Evolutionary conservation across 2,329 filamentous ascomycete genomes (phyloP).

Genomic region (Nigrospora osmanthi): DNA sequence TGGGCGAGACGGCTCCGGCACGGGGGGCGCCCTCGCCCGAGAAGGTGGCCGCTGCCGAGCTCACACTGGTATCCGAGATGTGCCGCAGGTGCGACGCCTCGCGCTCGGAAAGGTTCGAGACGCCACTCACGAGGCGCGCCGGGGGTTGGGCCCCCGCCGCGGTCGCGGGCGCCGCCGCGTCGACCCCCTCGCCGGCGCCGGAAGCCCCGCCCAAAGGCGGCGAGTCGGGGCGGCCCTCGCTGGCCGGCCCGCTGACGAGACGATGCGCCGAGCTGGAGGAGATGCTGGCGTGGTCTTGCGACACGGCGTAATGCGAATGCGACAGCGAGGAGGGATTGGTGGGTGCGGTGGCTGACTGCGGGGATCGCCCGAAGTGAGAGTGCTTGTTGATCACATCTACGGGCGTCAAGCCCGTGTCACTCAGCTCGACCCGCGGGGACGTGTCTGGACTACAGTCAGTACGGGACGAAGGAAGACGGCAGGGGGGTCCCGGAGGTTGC

Average conservation of each 20-base stretch:
- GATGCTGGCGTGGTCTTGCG: conserved; percentile 23
- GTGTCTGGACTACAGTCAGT: conserved; percentile 23
- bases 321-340: conserved; percentile 21
- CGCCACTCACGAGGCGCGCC: conserved; percentile 22
- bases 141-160: conserved; percentile 1
- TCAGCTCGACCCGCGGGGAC: conserved; percentile 35
- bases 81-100: conserved; percentile 31
- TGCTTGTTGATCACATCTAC: conserved; percentile 30
- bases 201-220: conserved; percentile 10
- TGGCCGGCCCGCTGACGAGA: background rate
- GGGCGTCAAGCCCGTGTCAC: conserved; percentile 31
- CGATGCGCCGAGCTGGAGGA: conserved; percentile 11
- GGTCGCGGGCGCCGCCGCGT: background rate
- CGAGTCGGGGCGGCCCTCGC: conserved; percentile 10
- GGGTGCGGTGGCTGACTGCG: conserved; percentile 11
- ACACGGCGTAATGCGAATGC: conserved; percentile 7
- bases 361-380: conserved; percentile 18
- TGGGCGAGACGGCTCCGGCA: conserved; percentile 1
- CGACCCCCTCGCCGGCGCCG: background rate
- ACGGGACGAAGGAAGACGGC: conserved; percentile 3
- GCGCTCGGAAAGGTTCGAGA: conserved; percentile 32
- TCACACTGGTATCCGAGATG: conserved; percentile 32
- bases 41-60: conserved; percentile 14
- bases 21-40: background rate
- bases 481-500: conserved; percentile 7